Conservation (phyloP, 202 grass and related monocot species). For the Carex arenaria region DNA sequence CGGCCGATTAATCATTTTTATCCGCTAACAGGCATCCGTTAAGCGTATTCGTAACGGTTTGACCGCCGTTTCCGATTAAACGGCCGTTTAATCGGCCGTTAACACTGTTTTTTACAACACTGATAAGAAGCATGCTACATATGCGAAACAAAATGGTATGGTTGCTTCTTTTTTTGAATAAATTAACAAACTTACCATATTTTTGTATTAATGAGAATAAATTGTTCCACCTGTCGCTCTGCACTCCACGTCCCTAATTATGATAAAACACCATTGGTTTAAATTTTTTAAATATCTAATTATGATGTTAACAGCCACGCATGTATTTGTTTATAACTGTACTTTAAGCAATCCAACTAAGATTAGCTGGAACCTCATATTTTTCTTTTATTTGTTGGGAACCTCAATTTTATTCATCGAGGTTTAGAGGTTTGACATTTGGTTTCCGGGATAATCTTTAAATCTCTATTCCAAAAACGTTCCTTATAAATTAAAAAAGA, state of each 20-base stretch:
- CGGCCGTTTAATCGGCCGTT: no score
- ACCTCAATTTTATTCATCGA: background rate
- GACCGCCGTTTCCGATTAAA: no score
- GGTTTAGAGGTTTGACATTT: background rate
- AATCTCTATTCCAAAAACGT: background rate
- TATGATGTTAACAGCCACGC: background rate
- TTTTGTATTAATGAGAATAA: background rate
- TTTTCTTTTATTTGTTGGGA: slow-evolving; percentile 6
- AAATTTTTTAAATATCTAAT: background rate
- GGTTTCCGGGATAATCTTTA: background rate
- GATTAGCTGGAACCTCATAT: slow-evolving; percentile 10
- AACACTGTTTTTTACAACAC: no score
- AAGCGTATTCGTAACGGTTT: no score
- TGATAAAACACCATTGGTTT: background rate
- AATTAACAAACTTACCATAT: background rate
- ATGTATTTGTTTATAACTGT: background rate
- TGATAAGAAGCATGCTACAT: background rate
- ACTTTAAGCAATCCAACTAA: slow-evolving; percentile 6
- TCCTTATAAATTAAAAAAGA: no score
- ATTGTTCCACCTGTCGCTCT: background rate
- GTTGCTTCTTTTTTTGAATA: background rate
- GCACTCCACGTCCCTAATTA: slow-evolving; percentile 7
- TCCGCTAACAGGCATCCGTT: no score
- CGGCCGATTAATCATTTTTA: no score
- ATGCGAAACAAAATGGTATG: background rate